These are phyloP conservation scores for Dipteronia dyeriana DNA, from an alignment of 345 rosid species.

Conservation along the genomic window DNA sequence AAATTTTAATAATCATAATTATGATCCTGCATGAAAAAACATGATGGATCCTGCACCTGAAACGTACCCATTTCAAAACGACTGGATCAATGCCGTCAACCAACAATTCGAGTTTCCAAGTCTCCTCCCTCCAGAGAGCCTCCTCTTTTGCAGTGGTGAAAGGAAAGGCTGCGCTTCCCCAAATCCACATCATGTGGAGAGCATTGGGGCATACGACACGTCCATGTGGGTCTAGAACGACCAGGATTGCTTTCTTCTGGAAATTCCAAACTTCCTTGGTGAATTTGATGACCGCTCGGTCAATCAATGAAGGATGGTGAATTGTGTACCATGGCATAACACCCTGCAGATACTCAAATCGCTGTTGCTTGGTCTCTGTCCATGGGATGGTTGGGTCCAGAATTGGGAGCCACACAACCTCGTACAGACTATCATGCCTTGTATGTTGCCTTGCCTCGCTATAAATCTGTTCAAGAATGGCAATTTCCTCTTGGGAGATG, in stretches of 20 bases:
- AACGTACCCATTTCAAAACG: slow-evolving; percentile 48
- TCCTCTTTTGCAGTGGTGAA: slow-evolving; percentile 62
- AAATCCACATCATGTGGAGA: slow-evolving; percentile 83
- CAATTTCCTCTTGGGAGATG: slow-evolving; percentile 52
- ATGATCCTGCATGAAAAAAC: too few species aligned
- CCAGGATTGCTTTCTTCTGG: slow-evolving; percentile 61
- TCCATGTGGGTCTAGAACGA: slow-evolving; percentile 85
- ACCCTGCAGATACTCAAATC: slow-evolving; percentile 48
- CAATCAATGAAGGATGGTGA: slow-evolving; percentile 55
- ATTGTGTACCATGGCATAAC: slow-evolving; percentile 81
- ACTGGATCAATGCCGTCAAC: slow-evolving; percentile 50
- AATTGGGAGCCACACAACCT: slow-evolving; percentile 80
- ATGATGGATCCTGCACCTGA: too few species aligned
- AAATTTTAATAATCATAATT: too few species aligned
- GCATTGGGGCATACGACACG: slow-evolving; percentile 69
- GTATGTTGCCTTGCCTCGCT: slow-evolving; percentile 43
- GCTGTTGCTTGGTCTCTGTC: slow-evolving; percentile 45
- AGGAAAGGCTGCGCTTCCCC: slow-evolving; percentile 74
- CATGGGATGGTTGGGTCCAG: slow-evolving; percentile 44
- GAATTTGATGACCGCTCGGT: slow-evolving; percentile 50
- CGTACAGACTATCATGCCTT: slow-evolving; percentile 44
- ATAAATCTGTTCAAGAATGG: slow-evolving; percentile 53
- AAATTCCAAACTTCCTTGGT: slow-evolving; percentile 68
- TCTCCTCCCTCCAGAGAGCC: slow-evolving; percentile 63
- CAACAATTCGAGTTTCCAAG: slow-evolving; percentile 62